Evolutionary conservation across 208 protist species (phyloP).

Genomic region (Paratrypanosoma confusum): DNA sequence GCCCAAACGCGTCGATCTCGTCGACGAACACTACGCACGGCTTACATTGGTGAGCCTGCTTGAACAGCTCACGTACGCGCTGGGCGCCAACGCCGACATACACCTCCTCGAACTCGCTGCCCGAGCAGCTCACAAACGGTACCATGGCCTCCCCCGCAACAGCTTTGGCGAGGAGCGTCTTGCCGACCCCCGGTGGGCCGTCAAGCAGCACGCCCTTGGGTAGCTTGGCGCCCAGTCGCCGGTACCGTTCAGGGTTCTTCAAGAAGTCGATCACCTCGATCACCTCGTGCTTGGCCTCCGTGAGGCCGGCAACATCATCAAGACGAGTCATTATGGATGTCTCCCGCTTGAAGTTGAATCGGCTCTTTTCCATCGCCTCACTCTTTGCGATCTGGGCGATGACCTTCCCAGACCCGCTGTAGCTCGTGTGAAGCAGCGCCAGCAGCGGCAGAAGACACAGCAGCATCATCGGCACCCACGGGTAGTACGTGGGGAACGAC

Average conservation of each 20-base stretch:
- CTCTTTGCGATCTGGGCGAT: constrained; percentile 11
- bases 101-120: constrained; percentile 94
- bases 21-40: constrained; percentile 98
- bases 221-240: constrained; percentile 88
- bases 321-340: constrained; percentile 51
- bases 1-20: constrained; percentile 95
- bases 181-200: constrained; percentile 95
- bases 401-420: constrained; percentile 27
- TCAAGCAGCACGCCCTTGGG: constrained; percentile 94
- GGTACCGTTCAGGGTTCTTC: constrained; percentile 87
- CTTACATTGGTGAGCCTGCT: constrained; percentile 81
- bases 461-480: constrained; percentile 67
- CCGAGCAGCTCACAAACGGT: constrained; percentile 92
- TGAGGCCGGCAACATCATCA: constrained; percentile 70
- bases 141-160: constrained; percentile 85
- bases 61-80: constrained; percentile 91
- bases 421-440: constrained; percentile 27
- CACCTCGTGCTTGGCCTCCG: constrained; percentile 79
- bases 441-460: constrained; percentile 58
- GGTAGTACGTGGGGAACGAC: constrained; percentile 42
- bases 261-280: constrained; percentile 94
- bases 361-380: constrained; percentile 34
- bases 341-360: constrained; percentile 64
- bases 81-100: constrained; percentile 95
- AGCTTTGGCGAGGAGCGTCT: constrained; percentile 85